Evolutionary conservation across 192 early-diverging fungal species (phyloP), one percentile per base, ranked within the genome.

Genomic region (Dissophora globulifera): DNA sequence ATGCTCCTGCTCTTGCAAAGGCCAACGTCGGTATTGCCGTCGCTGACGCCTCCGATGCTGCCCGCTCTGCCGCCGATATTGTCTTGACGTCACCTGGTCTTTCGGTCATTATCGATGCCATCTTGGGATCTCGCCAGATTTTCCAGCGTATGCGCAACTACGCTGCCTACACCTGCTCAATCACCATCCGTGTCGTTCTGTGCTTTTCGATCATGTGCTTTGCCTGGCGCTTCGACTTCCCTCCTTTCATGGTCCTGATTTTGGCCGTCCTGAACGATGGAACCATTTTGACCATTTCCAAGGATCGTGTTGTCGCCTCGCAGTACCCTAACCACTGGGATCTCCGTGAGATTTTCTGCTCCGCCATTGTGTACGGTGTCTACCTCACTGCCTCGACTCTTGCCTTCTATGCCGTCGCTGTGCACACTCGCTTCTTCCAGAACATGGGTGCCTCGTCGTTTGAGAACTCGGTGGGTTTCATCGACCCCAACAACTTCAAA

Each of bases 121-220:
- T 97, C 79, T 91, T 93, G 81, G 87, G 87, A 79, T 94, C 93
- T 65, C 92, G 95, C 66, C 88, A 92, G 57, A 97, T 97, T 80
- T 97, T 97, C 90, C 95, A 97, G 83, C 93, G 95, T 70, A 97
- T 97, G 95, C 87, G 91, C 74, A 91, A 89, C 74, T 94, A 94
- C 82, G 86, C 92, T 58, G 89, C 95, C 79, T 96, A 96, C 84
- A 94, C 92, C 60, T 94, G 93, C 87, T 90, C 94, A 25, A 91
- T 94, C 63, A 91, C 94, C 26, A 91, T 95, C 67, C 89, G 89
- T 86, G 78, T 93, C 49, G 88, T 93, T 40, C 85, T 90, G 32
- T 86, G 86, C 19, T 91, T 93, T 78, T 81, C 89, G 33, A 81
- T 93, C 54, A 80, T 91, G 67, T 82, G 83, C 69, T 90, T 94